Evolutionary conservation across 2,329 filamentous ascomycete genomes (phyloP).

Genomic region (Drechslerella coelobrocha): DNA sequence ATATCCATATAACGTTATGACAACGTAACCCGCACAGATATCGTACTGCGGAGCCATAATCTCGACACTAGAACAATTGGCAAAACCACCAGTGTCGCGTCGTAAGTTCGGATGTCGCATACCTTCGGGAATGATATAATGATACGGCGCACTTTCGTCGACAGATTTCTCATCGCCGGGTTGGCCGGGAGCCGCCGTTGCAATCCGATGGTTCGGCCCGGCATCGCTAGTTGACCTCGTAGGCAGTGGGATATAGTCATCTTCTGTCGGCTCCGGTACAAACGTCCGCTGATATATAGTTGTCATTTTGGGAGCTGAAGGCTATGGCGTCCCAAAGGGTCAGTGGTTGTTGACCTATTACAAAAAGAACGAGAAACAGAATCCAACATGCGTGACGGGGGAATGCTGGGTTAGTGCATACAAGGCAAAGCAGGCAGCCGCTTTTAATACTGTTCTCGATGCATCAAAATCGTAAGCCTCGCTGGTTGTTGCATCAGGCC

Average conservation of each 20-base stretch:
- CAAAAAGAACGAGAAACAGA: slow-evolving; percentile 24
- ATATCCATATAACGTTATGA: slow-evolving; percentile 26
- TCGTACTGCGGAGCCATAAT: background rate
- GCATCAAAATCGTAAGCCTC: slow-evolving; percentile 28
- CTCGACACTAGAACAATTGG: background rate
- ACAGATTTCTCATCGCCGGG: slow-evolving; percentile 38
- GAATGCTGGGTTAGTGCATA: slow-evolving; percentile 8
- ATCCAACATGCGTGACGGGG: slow-evolving; percentile 29
- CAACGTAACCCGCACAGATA: slow-evolving; percentile 7
- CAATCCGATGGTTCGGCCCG: slow-evolving; percentile 21
- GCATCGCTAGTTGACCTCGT: slow-evolving; percentile 38
- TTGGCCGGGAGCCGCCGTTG: slow-evolving; percentile 5
- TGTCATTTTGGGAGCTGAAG: slow-evolving; percentile 34
- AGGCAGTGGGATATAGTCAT: slow-evolving; percentile 41
- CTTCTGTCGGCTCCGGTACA: slow-evolving; percentile 41
- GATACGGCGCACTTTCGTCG: slow-evolving; percentile 36
- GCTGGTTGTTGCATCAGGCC: slow-evolving; percentile 42
- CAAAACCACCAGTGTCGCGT: background rate
- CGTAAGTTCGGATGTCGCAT: slow-evolving; percentile 1
- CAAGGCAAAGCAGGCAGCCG: slow-evolving; percentile 23
- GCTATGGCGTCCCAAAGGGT: slow-evolving; percentile 15
- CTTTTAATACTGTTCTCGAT: slow-evolving; percentile 30
- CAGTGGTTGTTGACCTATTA: background rate
- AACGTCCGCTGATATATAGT: slow-evolving; percentile 47
- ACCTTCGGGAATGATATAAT: slow-evolving; percentile 49